These are phyloP conservation scores for Meripilus lineatus DNA, from an alignment of 1,284 basidiomycete genomes.

Conservation along the genomic window DNA sequence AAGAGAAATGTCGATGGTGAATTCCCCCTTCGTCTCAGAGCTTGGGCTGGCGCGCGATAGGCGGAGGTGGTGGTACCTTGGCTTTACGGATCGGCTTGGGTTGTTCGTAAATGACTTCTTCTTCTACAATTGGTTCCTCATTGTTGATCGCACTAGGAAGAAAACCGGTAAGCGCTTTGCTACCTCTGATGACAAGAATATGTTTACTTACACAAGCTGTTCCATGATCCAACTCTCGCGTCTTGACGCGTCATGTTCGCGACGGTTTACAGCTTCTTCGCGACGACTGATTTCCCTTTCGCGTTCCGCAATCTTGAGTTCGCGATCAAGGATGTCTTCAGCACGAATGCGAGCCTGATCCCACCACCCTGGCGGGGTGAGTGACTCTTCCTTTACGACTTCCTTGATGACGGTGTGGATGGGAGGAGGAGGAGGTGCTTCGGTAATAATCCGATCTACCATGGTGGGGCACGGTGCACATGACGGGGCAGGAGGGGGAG, in stretches of 20 bases:
- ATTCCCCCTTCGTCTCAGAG: constrained; percentile 84
- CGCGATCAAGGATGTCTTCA: constrained; percentile 76
- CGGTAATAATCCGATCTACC: constrained; percentile 43
- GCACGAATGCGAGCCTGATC: constrained; percentile 57
- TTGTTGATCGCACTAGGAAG: constrained; percentile 57
- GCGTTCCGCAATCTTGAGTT: constrained; percentile 75
- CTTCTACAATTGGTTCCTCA: constrained; percentile 63
- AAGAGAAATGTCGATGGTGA: constrained; percentile 39
- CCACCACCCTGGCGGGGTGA: constrained; percentile 71
- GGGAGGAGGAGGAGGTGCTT: constrained; percentile 44
- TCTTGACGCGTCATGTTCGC: constrained; percentile 78
- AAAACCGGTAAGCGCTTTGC: constrained; percentile 15
- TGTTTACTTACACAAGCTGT: constrained; percentile 65
- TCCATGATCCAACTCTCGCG: constrained; percentile 87
- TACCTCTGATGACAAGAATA: background rate
- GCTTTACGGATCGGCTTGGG: constrained; percentile 63
- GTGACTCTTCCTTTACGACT: constrained; percentile 72
- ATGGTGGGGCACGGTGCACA: constrained; percentile 59
- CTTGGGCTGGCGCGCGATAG: constrained; percentile 76
- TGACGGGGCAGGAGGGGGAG: too few relatives aligned
- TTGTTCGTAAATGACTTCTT: constrained; percentile 75
- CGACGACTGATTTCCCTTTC: constrained; percentile 79
- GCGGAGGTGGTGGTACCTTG: constrained; percentile 80
- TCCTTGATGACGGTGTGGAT: constrained; percentile 79
- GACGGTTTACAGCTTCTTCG: constrained; percentile 74